Evolutionary conservation across 306 rosid genomes (phyloP), one percentile per base, ranked within the genome.

Genomic region (Casuarina equisetifolia): DNA sequence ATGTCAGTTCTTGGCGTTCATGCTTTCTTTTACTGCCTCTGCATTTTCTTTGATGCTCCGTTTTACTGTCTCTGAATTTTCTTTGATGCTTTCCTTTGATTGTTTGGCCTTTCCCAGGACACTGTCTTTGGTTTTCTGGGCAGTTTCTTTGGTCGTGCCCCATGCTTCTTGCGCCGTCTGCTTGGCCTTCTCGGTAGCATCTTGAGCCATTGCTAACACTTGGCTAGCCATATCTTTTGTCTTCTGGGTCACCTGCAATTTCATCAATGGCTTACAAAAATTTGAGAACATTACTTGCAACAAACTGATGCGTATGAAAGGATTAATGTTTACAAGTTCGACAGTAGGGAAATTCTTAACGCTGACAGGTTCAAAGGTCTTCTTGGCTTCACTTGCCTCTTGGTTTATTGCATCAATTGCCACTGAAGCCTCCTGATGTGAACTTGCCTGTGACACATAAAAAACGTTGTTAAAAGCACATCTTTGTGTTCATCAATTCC

Each of bases 91-190:
- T 2, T 88, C 86, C 73, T 88, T 86, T 0, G 97, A 84, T 4
- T 87, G 87, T 6, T 86, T 78, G 49, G 84, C 57, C 84, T 88
- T 89, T 39, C 83, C 87, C 16, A 69, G 2, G 36, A 90, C 82
- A 0, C 71, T 69, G 42, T 86, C 91, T 11, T 87, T 79, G 19
- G 97, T 89, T 53, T 42, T 86, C 8, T 88, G 87, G 13, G 97
- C 92, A 0, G 90, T 85, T 73, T 80, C 84, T 84, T 87, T 88
- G 8, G 97, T 84, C 5, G 91, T 78, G 32, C 74, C 95, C 98
- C 95, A 95, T 20, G 91, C 90, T 0, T 82, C 90, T 70, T 88
- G 90, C 81, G 83, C 79, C 6, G 92, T 84, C 46, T 90, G 85
- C 87, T 90, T 94, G 63, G 93, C 94, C 59, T 83, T 92, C 74